These are phyloP conservation scores for Ailanthus altissimus DNA, from an alignment of 345 rosid genomes.

Conservation along the genomic window DNA sequence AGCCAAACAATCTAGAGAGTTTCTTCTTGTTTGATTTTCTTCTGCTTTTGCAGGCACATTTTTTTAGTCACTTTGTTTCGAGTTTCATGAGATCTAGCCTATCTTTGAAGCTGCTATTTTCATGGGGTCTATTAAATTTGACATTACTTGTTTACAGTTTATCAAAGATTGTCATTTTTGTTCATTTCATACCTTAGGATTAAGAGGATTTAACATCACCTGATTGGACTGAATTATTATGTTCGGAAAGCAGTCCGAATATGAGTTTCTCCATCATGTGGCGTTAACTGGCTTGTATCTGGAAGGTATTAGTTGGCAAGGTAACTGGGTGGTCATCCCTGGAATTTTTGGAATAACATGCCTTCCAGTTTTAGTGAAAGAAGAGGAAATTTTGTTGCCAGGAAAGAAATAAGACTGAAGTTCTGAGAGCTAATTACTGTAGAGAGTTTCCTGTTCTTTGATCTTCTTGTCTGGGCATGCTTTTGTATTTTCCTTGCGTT, in stretches of 20 bases:
- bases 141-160: too few relatives aligned
- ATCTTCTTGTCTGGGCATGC: neutral
- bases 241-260: neutral
- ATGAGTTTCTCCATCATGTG: neutral
- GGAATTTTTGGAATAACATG: neutral
- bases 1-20: neutral
- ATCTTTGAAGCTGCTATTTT: too few relatives aligned
- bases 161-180: too few relatives aligned
- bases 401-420: neutral
- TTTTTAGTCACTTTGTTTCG: too few relatives aligned
- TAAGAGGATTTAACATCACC: neutral
- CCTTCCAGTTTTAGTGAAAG: neutral
- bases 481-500: neutral
- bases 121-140: too few relatives aligned
- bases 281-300: neutral
- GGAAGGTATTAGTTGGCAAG: neutral
- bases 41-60: neutral
- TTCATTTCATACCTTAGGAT: too few relatives aligned
- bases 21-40: neutral
- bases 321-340: neutral
- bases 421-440: neutral
- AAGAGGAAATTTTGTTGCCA: neutral
- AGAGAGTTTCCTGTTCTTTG: neutral
- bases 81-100: too few relatives aligned
- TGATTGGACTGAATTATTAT: neutral